These are phyloP conservation scores for Podospora didyma DNA, from an alignment of 495 filamentous ascomycete genomes.

Conservation along the genomic window DNA sequence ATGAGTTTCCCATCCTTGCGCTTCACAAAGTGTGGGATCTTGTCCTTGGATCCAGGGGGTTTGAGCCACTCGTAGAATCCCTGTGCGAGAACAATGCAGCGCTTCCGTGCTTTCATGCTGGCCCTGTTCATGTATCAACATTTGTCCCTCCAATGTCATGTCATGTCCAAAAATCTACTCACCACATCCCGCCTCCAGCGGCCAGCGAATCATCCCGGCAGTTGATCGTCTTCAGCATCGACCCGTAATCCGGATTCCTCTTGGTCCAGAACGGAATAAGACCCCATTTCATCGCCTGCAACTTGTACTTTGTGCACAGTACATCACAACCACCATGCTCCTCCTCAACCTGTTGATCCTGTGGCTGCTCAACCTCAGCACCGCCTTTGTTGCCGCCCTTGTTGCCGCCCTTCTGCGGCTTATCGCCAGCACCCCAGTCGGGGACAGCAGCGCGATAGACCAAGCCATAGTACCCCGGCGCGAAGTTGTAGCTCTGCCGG, in stretches of 20 bases:
- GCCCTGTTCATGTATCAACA: slow-evolving; percentile 35
- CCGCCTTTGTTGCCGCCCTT: slow-evolving; percentile 3
- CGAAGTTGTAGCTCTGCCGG: slow-evolving; percentile 86
- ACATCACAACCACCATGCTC: not conserved
- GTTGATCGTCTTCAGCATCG: slow-evolving; percentile 85
- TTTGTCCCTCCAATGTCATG: too few species aligned
- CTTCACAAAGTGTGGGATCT: slow-evolving; percentile 76
- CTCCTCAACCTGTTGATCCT: not conserved
- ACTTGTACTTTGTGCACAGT: slow-evolving; percentile 53
- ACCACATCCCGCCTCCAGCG: slow-evolving; percentile 74
- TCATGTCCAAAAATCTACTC: too few species aligned
- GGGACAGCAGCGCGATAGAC: slow-evolving; percentile 78
- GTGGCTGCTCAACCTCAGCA: not conserved
- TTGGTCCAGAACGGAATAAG: slow-evolving; percentile 37
- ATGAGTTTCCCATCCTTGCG: slow-evolving; percentile 79
- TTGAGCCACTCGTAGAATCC: slow-evolving; percentile 98
- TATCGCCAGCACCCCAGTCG: slow-evolving; percentile 51
- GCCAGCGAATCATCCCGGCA: slow-evolving; percentile 86
- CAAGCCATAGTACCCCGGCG: slow-evolving; percentile 78
- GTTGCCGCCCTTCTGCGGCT: slow-evolving; percentile 14
- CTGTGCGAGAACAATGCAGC: slow-evolving; percentile 81
- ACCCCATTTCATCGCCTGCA: slow-evolving; percentile 93
- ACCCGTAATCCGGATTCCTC: slow-evolving; percentile 57
- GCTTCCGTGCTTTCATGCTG: slow-evolving; percentile 79
- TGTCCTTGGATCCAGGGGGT: slow-evolving; percentile 68